Evolutionary conservation across 768 basidiomycete genomes (phyloP), one percentile per base, ranked within the genome.

Genomic region (Pleurotus citrinopileatus): DNA sequence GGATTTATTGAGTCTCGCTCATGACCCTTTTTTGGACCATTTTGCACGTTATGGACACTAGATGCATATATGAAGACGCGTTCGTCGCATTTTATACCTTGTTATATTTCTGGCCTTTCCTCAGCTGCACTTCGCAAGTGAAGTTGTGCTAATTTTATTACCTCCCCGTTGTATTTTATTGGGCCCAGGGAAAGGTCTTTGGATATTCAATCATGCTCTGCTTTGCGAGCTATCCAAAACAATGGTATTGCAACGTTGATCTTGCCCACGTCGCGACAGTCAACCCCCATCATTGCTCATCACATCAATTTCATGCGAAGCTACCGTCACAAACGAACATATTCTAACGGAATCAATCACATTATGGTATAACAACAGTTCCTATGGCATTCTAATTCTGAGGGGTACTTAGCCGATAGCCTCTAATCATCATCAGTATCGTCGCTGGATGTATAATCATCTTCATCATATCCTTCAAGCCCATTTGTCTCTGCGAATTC

Each of bases 381-480:
- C 9, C 32, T 34, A 34, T 34, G 32, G 32, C 42, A 48, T 40
- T n/a, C n/a, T n/a, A n/a, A n/a, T n/a, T n/a, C n/a, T n/a, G n/a
- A n/a, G n/a, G n/a, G n/a, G n/a, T n/a, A n/a, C n/a, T n/a, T n/a
- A n/a, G n/a, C n/a, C n/a, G n/a, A n/a, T n/a, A n/a, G n/a, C 23
- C 27, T 25, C 63, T 61, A 80, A 57, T 80, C 75, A 47, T 79
- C 79, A 55, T 83, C 81, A 59, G 76, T 80, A 2, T 83, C 80
- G 23, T 81, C 75, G 57, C 80, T 82, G 7, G 77, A 77, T 15
- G 76, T 75, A 53, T 76, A 79, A 36, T 78, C 80, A 47, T 81
- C 79, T 25, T 80, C 76, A 28, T 74, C 70, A 22, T 55, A 51
- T 4, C 45, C 57, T 17, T 40, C 57, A 3, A 48, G 34, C 56